Evolutionary conservation across 2,329 filamentous ascomycete species (phyloP), one percentile per base, ranked within the genome.

Genomic region (Trichoderma gracile): DNA sequence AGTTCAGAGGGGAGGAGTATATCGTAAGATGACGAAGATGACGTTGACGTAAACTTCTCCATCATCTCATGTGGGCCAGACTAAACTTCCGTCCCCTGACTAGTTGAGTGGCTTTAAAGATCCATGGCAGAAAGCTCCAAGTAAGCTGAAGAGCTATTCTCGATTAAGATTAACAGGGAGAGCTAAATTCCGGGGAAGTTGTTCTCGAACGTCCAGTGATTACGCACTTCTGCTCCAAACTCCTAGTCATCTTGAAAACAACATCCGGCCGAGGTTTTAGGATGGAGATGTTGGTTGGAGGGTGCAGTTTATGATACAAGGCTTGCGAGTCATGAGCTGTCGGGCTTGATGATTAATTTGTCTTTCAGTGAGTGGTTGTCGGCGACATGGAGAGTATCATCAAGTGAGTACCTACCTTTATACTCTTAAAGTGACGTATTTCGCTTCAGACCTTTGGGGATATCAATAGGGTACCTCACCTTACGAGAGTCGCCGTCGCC

Each of bases 61-160:
- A 38, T 55, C 53, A 43, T 56, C 30, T 43, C 30, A 43, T 30
- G 53, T 56, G 53, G 53, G 38, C 53, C 38, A 38, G 42, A 6
- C 53, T 56, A 23, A 19, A 1, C 9, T 2, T 27, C 1, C 5
- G 43, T 56, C 53, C 53, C 53, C 53, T 45, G 53, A 56, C 53
- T 56, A 56, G 38, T 6, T 6, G 23, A 33, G 10, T 33, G 30
- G 8, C 30, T 33, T 33, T 33, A 3, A 19, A 55, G 53, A 27
- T 43, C 53, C 53, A 55, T 55, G 19, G 15, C 52, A 27, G 17
- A 33, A 8, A 12, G 21, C 38, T 43, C 17, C 10, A 38, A 12
- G 53, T 56, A n/a, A n/a, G n/a, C n/a, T n/a, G n/a, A n/a, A 56
- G 23, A 27, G 42, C 53, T 56, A 56, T 17, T 17, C 53, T 56